Evolutionary conservation across 805 yeast species (phyloP).

Genomic region (Tetrapisispora fleetii): DNA sequence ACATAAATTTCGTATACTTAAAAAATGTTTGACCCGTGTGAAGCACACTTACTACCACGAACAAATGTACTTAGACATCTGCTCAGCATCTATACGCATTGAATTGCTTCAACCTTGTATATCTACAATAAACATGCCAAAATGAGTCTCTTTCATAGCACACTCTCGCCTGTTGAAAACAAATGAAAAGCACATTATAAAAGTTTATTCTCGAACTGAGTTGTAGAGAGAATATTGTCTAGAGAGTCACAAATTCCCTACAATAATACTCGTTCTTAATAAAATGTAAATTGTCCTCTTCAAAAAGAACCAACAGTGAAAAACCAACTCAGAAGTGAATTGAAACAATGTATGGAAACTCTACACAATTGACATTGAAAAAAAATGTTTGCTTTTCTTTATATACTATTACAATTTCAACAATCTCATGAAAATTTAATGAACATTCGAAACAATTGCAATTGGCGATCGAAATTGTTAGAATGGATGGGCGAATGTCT

Average conservation of each 20-base stretch:
- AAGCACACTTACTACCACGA: slow-evolving; percentile 13
- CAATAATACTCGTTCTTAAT: slow-evolving; percentile 31
- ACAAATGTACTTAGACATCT: slow-evolving; percentile 10
- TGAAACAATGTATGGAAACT: too few species aligned
- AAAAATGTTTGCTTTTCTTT: too few species aligned
- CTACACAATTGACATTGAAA: too few species aligned
- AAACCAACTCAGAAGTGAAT: too few species aligned
- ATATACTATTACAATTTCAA: too few species aligned
- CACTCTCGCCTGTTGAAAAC: neutral
- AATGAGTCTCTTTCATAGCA: neutral
- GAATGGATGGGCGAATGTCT: too few species aligned
- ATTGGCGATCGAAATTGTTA: too few species aligned
- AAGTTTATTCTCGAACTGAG: slow-evolving; percentile 27
- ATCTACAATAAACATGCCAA: slow-evolving; percentile 1
- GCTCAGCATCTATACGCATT: neutral
- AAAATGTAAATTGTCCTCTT: slow-evolving; percentile 23
- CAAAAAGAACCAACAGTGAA: neutral
- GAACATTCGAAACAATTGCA: too few species aligned
- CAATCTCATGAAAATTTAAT: neutral
- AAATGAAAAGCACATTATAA: neutral
- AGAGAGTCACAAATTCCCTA: slow-evolving; percentile 29
- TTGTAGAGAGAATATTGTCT: slow-evolving; percentile 32
- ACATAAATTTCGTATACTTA: too few species aligned
- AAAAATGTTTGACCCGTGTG: slow-evolving; percentile 20
- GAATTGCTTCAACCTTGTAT: neutral